Conservation (phyloP, 345 rosid species). For the Eucalyptus polyanthemos region DNA sequence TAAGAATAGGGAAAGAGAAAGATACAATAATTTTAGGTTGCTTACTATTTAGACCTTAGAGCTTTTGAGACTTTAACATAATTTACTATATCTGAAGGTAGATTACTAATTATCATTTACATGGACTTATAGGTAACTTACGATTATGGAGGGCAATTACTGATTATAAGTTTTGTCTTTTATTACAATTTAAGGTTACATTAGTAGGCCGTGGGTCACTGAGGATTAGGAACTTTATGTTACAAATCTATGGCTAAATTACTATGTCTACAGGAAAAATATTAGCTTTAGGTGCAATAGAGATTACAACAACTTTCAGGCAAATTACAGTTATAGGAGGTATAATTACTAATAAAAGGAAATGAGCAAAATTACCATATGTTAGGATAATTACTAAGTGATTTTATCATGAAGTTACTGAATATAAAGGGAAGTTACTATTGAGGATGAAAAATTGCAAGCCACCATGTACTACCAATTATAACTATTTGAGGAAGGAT, state of each 20-base stretch:
- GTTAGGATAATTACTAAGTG: neutral
- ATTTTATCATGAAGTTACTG: neutral
- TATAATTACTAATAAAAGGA: neutral
- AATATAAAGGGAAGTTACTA: neutral
- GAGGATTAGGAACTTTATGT: neutral
- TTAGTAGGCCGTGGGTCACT: neutral
- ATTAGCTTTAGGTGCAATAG: neutral
- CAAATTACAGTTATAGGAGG: neutral
- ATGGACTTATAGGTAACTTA: neutral
- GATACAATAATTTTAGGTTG: neutral
- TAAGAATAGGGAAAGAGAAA: neutral
- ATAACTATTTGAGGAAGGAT: neutral
- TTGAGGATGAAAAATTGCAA: neutral
- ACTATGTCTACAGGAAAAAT: neutral
- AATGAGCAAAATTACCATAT: neutral
- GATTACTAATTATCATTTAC: neutral
- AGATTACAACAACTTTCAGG: neutral
- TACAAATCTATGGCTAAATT: neutral
- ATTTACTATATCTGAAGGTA: neutral
- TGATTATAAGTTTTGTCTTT: neutral
- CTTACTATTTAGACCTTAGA: neutral
- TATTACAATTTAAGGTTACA: neutral
- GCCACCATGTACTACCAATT: neutral
- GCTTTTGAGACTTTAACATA: neutral
- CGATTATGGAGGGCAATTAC: neutral